These are phyloP conservation scores for Moesziomyces sp. DNA, from an alignment of 1,284 basidiomycete species.

Conservation along the genomic window DNA sequence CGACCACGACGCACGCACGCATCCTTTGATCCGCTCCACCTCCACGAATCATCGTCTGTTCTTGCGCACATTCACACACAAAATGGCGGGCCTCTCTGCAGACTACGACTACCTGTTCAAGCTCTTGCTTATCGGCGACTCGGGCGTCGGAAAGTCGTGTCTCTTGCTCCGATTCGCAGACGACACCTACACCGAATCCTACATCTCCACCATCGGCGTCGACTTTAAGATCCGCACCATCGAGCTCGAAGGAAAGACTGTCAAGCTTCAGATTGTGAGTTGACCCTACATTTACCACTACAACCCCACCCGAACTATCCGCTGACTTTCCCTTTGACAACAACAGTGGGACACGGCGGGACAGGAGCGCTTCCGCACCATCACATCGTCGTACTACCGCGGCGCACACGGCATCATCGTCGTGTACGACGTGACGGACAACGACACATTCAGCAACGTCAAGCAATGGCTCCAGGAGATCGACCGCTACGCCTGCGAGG, in stretches of 20 bases:
- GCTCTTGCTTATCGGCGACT: constrained; percentile 74
- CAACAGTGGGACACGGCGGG: constrained; percentile 70
- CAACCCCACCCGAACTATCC: not conserved
- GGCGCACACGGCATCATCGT: constrained; percentile 95
- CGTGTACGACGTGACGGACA: constrained; percentile 98
- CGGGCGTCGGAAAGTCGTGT: constrained; percentile 89
- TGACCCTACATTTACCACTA: not conserved
- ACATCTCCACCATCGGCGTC: constrained; percentile 71
- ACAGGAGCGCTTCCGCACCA: constrained; percentile 75
- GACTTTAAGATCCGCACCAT: constrained; percentile 99
- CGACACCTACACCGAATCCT: constrained; percentile 70
- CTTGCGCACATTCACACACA: not conserved
- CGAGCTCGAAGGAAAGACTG: constrained; percentile 98
- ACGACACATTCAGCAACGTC: constrained; percentile 92
- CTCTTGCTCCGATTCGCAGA: constrained; percentile 70
- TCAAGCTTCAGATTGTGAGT: constrained; percentile 98
- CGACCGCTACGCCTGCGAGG: constrained; percentile 98
- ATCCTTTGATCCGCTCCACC: not conserved
- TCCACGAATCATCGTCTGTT: not conserved
- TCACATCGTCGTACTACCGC: constrained; percentile 90
- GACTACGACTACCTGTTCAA: constrained; percentile 68
- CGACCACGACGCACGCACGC: no score
- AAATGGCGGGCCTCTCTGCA: constrained; percentile 60
- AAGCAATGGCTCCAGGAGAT: constrained; percentile 99
- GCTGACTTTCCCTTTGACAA: no score